Evolutionary conservation across 345 rosid species (phyloP).

Genomic region (Gossypium anomalum): DNA sequence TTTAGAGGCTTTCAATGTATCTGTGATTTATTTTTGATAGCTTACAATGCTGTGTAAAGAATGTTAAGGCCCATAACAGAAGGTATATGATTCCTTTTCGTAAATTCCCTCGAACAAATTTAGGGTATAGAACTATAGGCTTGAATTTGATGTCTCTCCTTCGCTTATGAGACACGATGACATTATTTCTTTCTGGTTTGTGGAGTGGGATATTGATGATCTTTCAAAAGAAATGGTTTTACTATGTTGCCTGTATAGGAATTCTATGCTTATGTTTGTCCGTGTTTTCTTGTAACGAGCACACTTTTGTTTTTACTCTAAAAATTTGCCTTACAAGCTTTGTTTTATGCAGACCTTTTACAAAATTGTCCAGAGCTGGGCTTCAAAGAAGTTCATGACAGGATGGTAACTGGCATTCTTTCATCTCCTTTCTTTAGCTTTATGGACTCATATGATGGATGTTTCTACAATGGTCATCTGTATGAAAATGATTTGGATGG

Average conservation of each 20-base stretch:
- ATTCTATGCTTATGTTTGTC: not conserved
- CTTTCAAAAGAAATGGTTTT: not conserved
- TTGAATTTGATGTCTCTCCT: not conserved
- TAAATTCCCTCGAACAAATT: not conserved
- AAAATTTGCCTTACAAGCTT: not conserved
- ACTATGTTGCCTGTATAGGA: not conserved
- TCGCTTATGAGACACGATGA: not conserved
- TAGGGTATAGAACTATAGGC: not conserved
- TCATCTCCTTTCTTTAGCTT: conserved; percentile 16
- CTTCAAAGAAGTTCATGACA: conserved; percentile 97
- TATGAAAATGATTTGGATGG: not conserved
- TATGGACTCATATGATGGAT: not conserved
- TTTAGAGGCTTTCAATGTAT: not conserved
- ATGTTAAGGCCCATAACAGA: not conserved
- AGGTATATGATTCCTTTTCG: not conserved
- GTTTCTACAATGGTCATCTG: not conserved
- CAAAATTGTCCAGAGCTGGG: conserved; percentile 96
- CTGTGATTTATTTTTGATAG: not conserved
- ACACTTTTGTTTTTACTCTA: not conserved
- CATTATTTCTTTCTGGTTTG: not conserved
- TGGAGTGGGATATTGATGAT: not conserved
- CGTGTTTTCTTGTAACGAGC: not conserved
- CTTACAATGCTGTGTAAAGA: not conserved
- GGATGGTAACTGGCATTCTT: conserved; percentile 62
- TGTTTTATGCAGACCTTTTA: conserved; percentile 62